These are phyloP conservation scores for Penicillium brevicompactum DNA, from an alignment of 2,329 filamentous ascomycete genomes.

Conservation along the genomic window DNA sequence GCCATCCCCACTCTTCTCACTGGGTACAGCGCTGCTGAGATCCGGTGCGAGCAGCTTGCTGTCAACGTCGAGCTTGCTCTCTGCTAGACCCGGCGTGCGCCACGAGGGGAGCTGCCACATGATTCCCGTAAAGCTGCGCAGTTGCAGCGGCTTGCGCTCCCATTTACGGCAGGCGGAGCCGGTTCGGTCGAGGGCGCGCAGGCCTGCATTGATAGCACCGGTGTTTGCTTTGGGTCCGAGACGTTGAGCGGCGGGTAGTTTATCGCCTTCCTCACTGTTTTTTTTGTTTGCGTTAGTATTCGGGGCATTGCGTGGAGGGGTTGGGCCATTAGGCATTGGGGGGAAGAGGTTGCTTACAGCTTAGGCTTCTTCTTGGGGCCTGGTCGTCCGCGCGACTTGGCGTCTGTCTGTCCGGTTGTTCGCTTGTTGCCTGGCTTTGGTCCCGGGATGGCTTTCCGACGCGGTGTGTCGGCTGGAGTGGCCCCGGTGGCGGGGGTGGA, in stretches of 20 bases:
- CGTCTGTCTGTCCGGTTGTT: slow-evolving; percentile 40
- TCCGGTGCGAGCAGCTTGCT: slow-evolving; percentile 29
- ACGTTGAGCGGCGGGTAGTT: slow-evolving; percentile 62
- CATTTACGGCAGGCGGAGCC: slow-evolving; percentile 92
- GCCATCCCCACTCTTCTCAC: slow-evolving; percentile 61
- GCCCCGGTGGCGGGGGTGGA: slow-evolving; percentile 44
- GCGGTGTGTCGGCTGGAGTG: slow-evolving; percentile 53
- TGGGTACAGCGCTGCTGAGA: slow-evolving; percentile 55
- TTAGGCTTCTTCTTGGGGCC: slow-evolving; percentile 95
- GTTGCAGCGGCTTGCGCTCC: slow-evolving; percentile 76
- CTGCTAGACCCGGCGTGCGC: slow-evolving; percentile 57
- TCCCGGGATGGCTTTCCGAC: slow-evolving; percentile 76
- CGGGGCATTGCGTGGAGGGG: not conserved
- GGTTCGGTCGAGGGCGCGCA: slow-evolving; percentile 88
- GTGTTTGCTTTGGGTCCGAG: slow-evolving; percentile 95
- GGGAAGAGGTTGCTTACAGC: slow-evolving; percentile 66
- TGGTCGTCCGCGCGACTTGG: slow-evolving; percentile 75
- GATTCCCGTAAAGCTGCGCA: slow-evolving; percentile 92
- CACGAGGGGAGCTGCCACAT: slow-evolving; percentile 81
- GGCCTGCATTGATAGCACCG: slow-evolving; percentile 93
- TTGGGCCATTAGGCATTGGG: not conserved
- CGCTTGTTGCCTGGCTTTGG: slow-evolving; percentile 67
- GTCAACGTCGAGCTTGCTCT: slow-evolving; percentile 62
- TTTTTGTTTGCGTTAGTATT: not conserved
- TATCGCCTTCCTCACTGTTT: slow-evolving; percentile 54